phyloP scores from a whole-genome alignment of 202 grass and related monocot species.

The Sporobolus alterniflorus region DNA sequence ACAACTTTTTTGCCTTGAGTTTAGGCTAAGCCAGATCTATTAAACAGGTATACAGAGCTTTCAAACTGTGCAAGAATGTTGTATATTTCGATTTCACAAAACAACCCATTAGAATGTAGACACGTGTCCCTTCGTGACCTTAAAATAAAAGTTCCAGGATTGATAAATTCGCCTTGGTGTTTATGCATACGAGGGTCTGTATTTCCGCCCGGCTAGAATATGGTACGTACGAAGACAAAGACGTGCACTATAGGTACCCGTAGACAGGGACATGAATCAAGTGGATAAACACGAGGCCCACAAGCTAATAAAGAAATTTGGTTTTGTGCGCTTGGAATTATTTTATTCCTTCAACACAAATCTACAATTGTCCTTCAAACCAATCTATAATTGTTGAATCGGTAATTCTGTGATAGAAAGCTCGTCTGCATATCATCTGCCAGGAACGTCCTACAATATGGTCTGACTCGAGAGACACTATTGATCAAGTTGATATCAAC shows the following conservation, averaged over 20 bases:
- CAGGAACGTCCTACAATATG: background rate
- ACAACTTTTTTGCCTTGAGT: no score
- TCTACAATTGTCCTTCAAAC: background rate
- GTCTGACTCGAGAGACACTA: background rate
- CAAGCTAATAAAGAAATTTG: background rate
- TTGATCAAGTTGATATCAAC: background rate
- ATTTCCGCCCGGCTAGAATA: constrained; percentile 11
- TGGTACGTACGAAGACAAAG: constrained; percentile 18
- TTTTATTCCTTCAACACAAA: background rate
- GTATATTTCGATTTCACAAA: background rate
- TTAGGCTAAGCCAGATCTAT: no score
- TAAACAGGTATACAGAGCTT: background rate
- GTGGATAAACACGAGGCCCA: constrained; percentile 49
- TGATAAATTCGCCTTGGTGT: background rate
- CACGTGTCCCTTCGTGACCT: constrained; percentile 15
- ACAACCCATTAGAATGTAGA: background rate
- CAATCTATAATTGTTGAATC: no score
- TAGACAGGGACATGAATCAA: constrained; percentile 28
- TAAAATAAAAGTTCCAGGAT: background rate
- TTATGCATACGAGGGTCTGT: background rate
- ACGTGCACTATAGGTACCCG: background rate
- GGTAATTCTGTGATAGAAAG: background rate
- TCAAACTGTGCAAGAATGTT: background rate
- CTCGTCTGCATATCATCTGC: no score
- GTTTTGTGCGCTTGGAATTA: background rate